These are phyloP conservation scores for Lecanicillium sp. DNA, from an alignment of 2,329 filamentous ascomycete genomes.

Conservation along the genomic window DNA sequence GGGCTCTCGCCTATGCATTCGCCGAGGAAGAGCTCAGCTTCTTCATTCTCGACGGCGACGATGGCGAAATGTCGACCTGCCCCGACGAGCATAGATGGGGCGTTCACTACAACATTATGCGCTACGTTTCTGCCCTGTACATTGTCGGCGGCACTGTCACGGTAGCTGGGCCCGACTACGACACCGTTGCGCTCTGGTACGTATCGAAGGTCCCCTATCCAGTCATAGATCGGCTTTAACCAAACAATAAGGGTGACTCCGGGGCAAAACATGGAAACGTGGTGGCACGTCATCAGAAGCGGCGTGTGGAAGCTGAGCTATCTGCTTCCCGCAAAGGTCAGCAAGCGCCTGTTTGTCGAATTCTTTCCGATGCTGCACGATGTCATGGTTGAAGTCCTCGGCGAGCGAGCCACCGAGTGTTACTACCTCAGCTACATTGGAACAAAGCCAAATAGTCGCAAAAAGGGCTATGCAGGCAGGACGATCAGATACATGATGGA, in stretches of 20 bases:
- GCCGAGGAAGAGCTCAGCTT: conserved; percentile 63
- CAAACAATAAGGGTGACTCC: conserved; percentile 58
- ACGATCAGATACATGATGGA: conserved; percentile 63
- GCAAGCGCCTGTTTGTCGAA: conserved; percentile 67
- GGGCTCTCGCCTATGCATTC: conserved; percentile 71
- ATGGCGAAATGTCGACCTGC: conserved; percentile 48
- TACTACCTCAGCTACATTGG: conserved; percentile 84
- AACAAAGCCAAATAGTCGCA: conserved; percentile 61
- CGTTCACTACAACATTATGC: conserved; percentile 69
- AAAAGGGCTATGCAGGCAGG: conserved; percentile 65
- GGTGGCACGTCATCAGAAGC: conserved; percentile 62
- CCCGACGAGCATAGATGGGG: conserved; percentile 64
- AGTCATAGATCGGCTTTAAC: conserved; percentile 4
- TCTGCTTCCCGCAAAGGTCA: conserved; percentile 64
- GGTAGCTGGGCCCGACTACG: conserved; percentile 67
- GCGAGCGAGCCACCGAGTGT: conserved; percentile 55
- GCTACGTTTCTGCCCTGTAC: conserved; percentile 69
- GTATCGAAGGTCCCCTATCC: conserved; percentile 27
- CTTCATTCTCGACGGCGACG: conserved; percentile 65
- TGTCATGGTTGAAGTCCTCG: conserved; percentile 63
- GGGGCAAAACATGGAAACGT: conserved; percentile 64
- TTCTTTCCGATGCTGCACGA: conserved; percentile 67
- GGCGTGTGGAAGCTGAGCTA: conserved; percentile 74
- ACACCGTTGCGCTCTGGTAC: conserved; percentile 73
- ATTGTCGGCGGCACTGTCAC: conserved; percentile 67